These are phyloP conservation scores for Rhodomyrtus psidioides DNA, from an alignment of 441 rosid genomes.

Conservation along the genomic window DNA sequence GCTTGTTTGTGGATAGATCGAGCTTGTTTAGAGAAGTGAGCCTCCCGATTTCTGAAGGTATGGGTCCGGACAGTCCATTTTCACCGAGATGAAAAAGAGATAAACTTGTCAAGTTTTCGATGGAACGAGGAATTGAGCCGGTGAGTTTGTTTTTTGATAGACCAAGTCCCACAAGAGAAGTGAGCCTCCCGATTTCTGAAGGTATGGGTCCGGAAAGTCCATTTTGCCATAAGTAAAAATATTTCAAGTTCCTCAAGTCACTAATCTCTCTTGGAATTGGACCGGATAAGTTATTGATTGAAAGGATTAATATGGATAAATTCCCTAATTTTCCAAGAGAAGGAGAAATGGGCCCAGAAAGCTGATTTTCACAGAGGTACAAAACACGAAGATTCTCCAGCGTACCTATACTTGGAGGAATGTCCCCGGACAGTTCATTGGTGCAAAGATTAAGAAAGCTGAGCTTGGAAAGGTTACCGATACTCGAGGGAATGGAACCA, in stretches of 20 bases:
- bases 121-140: no score
- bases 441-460: constrained; percentile 13
- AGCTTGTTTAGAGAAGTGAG: no score
- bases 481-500: constrained; percentile 21
- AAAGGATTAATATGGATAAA: neutral
- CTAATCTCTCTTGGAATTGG: neutral
- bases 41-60: neutral
- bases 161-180: no score
- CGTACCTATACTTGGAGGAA: neutral
- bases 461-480: constrained; percentile 20
- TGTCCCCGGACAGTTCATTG: neutral
- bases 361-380: neutral
- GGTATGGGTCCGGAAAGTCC: neutral
- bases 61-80: no score
- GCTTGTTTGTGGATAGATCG: no score
- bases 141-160: no score
- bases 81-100: no score
- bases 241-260: neutral
- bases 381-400: neutral
- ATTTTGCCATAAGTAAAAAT: neutral
- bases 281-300: neutral
- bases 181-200: neutral
- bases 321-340: neutral
- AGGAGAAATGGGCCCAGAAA: neutral
- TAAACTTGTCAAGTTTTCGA: no score